Conservation (phyloP, 441 rosid genomes). For the Flueggea neowawraea region DNA sequence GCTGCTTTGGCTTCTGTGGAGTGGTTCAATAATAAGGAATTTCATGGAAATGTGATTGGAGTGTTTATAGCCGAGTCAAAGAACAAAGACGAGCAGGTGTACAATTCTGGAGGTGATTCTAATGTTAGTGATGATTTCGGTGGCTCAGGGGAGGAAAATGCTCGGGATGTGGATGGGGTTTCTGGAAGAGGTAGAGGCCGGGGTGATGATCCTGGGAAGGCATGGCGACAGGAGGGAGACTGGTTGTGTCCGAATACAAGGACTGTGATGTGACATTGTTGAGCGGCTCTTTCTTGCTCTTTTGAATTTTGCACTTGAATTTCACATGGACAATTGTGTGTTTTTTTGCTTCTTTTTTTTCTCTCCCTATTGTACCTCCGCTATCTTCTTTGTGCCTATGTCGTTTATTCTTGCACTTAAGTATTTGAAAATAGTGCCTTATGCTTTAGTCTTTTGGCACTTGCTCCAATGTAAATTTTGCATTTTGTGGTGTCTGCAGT, state of each 20-base stretch:
- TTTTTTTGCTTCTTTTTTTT: no score
- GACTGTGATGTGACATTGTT: slow-evolving; percentile 99
- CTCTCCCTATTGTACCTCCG: no score
- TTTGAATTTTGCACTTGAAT: slow-evolving; percentile 18
- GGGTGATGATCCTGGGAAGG: slow-evolving; percentile 67
- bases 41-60: slow-evolving; percentile 79
- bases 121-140: slow-evolving; percentile 32
- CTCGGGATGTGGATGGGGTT: slow-evolving; percentile 41
- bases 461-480: slow-evolving; percentile 93
- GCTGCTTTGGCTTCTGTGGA: slow-evolving; percentile 96
- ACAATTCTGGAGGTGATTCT: slow-evolving; percentile 23
- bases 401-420: no score
- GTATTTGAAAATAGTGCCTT: slow-evolving; percentile 17
- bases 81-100: slow-evolving; percentile 39
- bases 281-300: slow-evolving; percentile 94
- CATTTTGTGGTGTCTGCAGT: slow-evolving; percentile 95
- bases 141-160: slow-evolving; percentile 41
- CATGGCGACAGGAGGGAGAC: slow-evolving; percentile 97
- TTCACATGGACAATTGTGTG: background rate
- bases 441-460: slow-evolving; percentile 47
- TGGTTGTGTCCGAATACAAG: slow-evolving; percentile 99
- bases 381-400: no score
- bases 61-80: slow-evolving; percentile 83
- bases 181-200: slow-evolving; percentile 78
- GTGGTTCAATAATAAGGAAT: slow-evolving; percentile 95